Base-by-base conservation (phyloP, 106 monocot species). In the Agapanthus africanus region DNA sequence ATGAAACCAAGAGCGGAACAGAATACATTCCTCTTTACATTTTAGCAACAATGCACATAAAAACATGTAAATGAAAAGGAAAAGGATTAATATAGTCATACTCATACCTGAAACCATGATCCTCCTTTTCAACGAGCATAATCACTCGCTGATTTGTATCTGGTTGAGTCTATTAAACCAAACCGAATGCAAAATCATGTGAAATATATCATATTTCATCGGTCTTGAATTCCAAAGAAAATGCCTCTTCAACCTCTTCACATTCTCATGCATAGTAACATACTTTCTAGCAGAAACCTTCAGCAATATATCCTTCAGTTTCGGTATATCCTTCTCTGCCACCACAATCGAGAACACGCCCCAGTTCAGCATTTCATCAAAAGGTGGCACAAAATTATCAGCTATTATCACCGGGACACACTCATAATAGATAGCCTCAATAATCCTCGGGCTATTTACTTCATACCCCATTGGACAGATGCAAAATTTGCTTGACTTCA, bases 371-470 rank as follows among this genome's bases (percentile, higher is more conserved):
- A 87, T 80, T 41, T 90, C 85, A 13, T 87, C 84, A 27, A 94
- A 81, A 4, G 94, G 94, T 54, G 78, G 81, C 19, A 83, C 90
- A 65, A 90, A 87, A 67, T 86, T 83, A 42, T 88, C 88, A 4
- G 86, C 83, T 67, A 88, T 81, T 59, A 93, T 88, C 37, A 92
- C 91, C 0, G 91, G 91, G 50, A 92, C 88, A 72, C 91, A 92
- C 71, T 85, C 91, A 49, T 88, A 85, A 34, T 92, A 84, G 52
- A 92, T 83, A 10, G 91, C 88, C 66, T 88, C 88, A 18, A 92
- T 85, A 39, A 92, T 92, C 70, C 91, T 85, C 1, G 91, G 91
- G 66, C 91, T 88, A 74, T 92, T 92, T 18, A 92, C 91, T 76
- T 93, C 88, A 69, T 81, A 93, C 2, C 85, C 88, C 88, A 93